Base-by-base conservation (phyloP, 306 rosid species). In the Lablab purpureus region DNA sequence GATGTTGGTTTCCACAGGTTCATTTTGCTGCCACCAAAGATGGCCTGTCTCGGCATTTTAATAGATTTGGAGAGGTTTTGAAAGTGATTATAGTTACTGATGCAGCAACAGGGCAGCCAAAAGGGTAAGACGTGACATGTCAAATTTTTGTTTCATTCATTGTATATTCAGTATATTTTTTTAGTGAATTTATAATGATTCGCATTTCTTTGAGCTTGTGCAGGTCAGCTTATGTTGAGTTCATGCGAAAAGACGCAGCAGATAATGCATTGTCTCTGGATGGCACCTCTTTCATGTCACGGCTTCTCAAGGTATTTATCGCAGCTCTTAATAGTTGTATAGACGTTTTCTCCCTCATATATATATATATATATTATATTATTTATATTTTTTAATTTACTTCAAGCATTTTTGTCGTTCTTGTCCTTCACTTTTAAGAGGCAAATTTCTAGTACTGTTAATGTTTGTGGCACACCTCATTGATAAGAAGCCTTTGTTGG, bases 1-100 rank as follows among this genome's bases (percentile, higher is more conserved):
- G 43, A 79, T 25, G 41, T 60, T 69, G 40, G 32, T 76, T 81
- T 40, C 73, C 43, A 49, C 88, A 94, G 99, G 97, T 94, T 50
- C 99, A 94, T 80, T 94, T 92, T 87, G 99, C 89, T 85, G 97
- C 99, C 34, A 88, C 97, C 67, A 94, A 89, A 89, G 99, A 92
- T 83, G 87, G 92, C 73, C 82, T 94, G 76, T 91, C 97, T 81
- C 87, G 94, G 50, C 99, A 94, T 85, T 91, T 94, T 71, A 92
- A 87, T 73, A 92, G 88, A 84, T 92, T 89, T 71, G 97, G 99
- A 40, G 99, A 94, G 37, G 90, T 94, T 46, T 84, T 90, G 56
- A 94, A 94, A 85, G 97, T 92, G 62, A 70, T 90, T 34, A 92
- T 92, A 64, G 80, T 87, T 51, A 92, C 90, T 51, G 97, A 94